These are phyloP conservation scores for Globisporangium carolinianum DNA, from an alignment of 352 stramenopile species.

Conservation along the genomic window DNA sequence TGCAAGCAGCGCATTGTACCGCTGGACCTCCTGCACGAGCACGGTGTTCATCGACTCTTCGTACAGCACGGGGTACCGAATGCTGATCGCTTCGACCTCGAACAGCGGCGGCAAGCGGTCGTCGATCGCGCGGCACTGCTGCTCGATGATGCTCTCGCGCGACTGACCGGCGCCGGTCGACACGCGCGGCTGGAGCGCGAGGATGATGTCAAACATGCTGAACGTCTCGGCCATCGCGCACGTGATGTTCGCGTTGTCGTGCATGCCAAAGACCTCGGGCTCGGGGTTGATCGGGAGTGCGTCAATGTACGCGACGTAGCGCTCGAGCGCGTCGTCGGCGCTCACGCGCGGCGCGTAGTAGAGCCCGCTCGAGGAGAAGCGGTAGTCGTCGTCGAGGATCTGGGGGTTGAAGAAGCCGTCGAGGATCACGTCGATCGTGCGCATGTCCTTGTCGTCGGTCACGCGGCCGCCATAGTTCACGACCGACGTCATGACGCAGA, in stretches of 20 bases:
- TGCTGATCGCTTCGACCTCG: constrained; percentile 81
- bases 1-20: constrained; percentile 82
- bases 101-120: constrained; percentile 63
- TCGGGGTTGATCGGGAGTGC: constrained; percentile 80
- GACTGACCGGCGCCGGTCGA: constrained; percentile 69
- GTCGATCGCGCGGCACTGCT: constrained; percentile 81
- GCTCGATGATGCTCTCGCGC: constrained; percentile 85
- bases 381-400: constrained; percentile 56
- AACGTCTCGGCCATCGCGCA: constrained; percentile 89
- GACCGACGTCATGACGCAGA: constrained; percentile 83
- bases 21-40: constrained; percentile 88
- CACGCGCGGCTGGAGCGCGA: constrained; percentile 83
- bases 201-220: constrained; percentile 82
- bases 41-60: constrained; percentile 91
- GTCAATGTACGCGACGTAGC: constrained; percentile 88
- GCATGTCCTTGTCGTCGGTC: constrained; percentile 90
- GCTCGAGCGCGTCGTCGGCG: constrained; percentile 54
- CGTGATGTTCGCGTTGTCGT: constrained; percentile 93
- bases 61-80: constrained; percentile 84
- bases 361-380: constrained; percentile 60
- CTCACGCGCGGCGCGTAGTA: constrained; percentile 71
- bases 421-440: constrained; percentile 81
- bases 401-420: constrained; percentile 72
- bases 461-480: constrained; percentile 92
- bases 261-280: constrained; percentile 93